Evolutionary conservation across 345 rosid species (phyloP), one percentile per base, ranked within the genome.

Genomic region (Schrenkiella parvula): DNA sequence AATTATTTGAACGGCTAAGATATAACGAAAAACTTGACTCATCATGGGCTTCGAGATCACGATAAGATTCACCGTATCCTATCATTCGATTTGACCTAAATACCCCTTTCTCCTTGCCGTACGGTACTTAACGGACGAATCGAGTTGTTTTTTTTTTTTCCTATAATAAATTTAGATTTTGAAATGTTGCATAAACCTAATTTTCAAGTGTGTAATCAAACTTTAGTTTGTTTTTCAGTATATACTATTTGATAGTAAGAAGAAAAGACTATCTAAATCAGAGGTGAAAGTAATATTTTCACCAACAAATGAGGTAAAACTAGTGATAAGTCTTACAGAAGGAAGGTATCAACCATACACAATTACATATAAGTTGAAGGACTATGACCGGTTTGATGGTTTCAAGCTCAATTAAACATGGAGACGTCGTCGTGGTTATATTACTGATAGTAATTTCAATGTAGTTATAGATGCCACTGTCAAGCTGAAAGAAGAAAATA

Each of bases 21-120:
- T 75, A 31, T 43, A 12, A 52, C 4, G 12, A 22, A 21, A 9
- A 17, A 15, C 41, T 42, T 42, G 50, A 51, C 26, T 52, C 28
- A 54, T 75, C 65, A 68, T 75, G 74, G 74, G 74, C 64, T 61
- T 43, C 18, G 18, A 68, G 74, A 68, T 68, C 35, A 62, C 58
- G 79, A 75, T 69, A 75, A 75, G 79, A 69, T 75, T 59, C 64
- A 51, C 69, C 73, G 62, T 66, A 74, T 58, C 72, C 17, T 22
- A 4, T 2, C 8, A 7, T 3, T 21, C 0, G 57, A 34, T 25
- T 53, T 60, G 19, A 66, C 73, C 0, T 6, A 29, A 21, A 12
- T 58, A 25, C 72, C 54, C 62, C 0, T 21, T 21, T 52, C 14
- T 52, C 26, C 2, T 3, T 50, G 22, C 73, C 73, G 78, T 74